These are phyloP conservation scores for Hysterium pulicare DNA, from an alignment of 2,329 filamentous ascomycete species.

Conservation along the genomic window DNA sequence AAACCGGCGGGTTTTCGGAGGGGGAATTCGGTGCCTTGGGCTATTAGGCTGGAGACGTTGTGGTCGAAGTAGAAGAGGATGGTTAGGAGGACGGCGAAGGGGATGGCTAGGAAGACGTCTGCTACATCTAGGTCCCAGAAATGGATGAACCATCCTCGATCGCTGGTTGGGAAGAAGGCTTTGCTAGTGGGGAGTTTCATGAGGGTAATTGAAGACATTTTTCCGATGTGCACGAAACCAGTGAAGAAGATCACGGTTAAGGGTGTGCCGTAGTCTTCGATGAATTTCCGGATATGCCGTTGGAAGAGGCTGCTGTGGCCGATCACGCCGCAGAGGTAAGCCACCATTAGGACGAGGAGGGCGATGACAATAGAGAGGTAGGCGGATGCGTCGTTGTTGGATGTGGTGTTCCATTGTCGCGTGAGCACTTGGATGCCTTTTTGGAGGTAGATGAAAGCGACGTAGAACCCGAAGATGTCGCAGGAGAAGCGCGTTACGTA, in stretches of 20 bases:
- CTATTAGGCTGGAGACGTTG: conserved; percentile 60
- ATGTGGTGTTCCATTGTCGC: conserved; percentile 61
- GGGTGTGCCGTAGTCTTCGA: conserved; percentile 87
- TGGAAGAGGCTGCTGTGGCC: conserved; percentile 70
- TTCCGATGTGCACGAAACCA: conserved; percentile 81
- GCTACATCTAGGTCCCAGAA: conserved; percentile 74
- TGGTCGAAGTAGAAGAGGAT: conserved; percentile 89
- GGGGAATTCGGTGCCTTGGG: conserved; percentile 55
- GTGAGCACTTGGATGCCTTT: conserved; percentile 85
- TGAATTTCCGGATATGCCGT: conserved; percentile 72
- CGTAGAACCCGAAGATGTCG: conserved; percentile 92
- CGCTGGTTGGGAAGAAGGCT: conserved; percentile 73
- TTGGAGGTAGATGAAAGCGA: conserved; percentile 86
- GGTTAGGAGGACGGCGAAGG: conserved; percentile 78
- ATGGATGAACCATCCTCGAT: conserved; percentile 71
- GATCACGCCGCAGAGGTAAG: conserved; percentile 69
- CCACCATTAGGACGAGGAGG: conserved; percentile 72
- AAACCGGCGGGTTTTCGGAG: conserved; percentile 59
- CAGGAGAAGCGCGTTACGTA: conserved; percentile 91
- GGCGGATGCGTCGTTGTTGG: conserved; percentile 57
- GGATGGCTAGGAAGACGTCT: conserved; percentile 80
- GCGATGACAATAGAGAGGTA: conserved; percentile 77
- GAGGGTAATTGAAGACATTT: conserved; percentile 69
- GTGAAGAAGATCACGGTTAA: conserved; percentile 70
- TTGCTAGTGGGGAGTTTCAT: conserved; percentile 71